Evolutionary conservation across 2,329 filamentous ascomycete species (phyloP), one percentile per base, ranked within the genome.

Genomic region (Colletotrichum liriopes): DNA sequence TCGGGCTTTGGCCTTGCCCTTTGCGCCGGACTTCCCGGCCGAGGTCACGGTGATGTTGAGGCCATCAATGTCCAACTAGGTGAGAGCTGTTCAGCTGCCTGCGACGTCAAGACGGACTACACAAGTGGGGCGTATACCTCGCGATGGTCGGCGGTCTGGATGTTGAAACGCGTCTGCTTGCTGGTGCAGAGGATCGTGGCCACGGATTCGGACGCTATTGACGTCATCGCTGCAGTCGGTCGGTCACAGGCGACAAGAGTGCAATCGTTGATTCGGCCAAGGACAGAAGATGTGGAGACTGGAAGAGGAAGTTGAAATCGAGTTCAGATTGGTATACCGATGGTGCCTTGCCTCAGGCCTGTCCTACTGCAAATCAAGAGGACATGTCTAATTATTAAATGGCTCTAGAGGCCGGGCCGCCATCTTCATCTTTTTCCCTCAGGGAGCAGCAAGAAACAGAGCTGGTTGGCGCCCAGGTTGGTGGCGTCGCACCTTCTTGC

Each of bases 81-180:
- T 12, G 26, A 5, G 26, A 16, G 12, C 1, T 92, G 52, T 14
- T 35, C 26, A 41, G 18, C 41, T 39, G 47, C 43, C 52, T 41
- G 59, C 7, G 12, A 18, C 18, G 35, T 26, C 7, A 72, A 60
- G 32, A 43, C 39, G 18, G 9, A 11, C 3, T 16, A 26, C 5
- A 18, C 5, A 23, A 14, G 20, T 7, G 14, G 6, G 7, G 32
- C n/a, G 32, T 35, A 37, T 79, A 91, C 90, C 83, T 92, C 90
- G 71, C 84, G 86, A 79, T 84, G 87, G 77, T 85, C 91, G 37
- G 86, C 84, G 74, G 81, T 88, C 74, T 81, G 87, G 73, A 85
- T 90, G 77, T 92, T 89, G 74, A 93, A 93, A 14, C 91, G 87
- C 2, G 90, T 93, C 77, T 93, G 91, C 76, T 91, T 92, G 78